phyloP scores from a whole-genome alignment of 495 filamentous ascomycete species.

The Hypomontagnella submonticulosa region DNA sequence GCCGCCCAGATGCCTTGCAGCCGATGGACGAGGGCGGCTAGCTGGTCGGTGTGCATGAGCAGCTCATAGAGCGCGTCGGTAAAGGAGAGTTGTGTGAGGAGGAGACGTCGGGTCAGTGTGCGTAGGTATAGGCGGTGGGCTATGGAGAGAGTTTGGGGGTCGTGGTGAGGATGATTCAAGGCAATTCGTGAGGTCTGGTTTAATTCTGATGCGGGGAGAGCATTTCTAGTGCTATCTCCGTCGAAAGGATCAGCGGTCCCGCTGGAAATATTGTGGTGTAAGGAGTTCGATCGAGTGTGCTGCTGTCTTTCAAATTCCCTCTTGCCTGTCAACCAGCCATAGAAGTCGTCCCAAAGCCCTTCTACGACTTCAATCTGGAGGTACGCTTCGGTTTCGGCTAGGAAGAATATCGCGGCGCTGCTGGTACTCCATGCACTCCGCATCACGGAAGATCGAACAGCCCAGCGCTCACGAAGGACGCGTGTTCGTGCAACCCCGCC shows the following conservation, averaged over 20 bases:
- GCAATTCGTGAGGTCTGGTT: constrained; percentile 14
- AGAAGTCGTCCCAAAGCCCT: constrained; percentile 77
- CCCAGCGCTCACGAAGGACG: constrained; percentile 67
- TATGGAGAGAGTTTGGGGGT: constrained; percentile 83
- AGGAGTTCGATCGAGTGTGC: constrained; percentile 9
- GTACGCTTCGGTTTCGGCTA: constrained; percentile 85
- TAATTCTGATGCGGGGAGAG: constrained; percentile 6
- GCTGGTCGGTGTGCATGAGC: constrained; percentile 76
- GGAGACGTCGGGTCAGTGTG: constrained; percentile 71
- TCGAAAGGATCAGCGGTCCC: not conserved
- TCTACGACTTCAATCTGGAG: constrained; percentile 90
- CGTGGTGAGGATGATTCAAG: constrained; percentile 55
- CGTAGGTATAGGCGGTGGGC: constrained; percentile 81
- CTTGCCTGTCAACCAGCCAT: constrained; percentile 57
- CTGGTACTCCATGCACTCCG: constrained; percentile 87
- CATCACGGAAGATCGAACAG: constrained; percentile 69
- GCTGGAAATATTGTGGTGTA: not conserved
- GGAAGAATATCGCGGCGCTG: constrained; percentile 84
- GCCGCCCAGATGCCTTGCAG: constrained; percentile 77
- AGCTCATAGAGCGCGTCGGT: constrained; percentile 75
- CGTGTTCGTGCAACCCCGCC: constrained; percentile 65
- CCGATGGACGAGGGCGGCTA: constrained; percentile 77
- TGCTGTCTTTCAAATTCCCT: constrained; percentile 36
- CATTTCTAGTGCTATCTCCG: constrained; percentile 7
- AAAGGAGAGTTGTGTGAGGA: constrained; percentile 76